Conservation (phyloP, 1,139 yeast genomes). For the Nakaseomyces bracarensis region DNA sequence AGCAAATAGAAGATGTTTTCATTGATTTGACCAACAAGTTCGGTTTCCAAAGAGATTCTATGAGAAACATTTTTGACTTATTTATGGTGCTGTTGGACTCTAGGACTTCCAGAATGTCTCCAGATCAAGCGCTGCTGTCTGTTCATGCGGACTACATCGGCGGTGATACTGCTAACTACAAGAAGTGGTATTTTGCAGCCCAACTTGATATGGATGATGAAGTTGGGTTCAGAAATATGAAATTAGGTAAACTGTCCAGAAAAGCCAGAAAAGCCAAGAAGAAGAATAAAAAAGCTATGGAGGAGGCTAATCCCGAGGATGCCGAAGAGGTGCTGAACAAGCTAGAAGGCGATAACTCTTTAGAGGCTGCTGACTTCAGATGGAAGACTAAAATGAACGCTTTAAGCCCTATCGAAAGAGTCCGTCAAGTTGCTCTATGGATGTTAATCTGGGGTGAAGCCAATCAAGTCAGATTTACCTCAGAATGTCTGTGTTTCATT, state of each 20-base stretch:
- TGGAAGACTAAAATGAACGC: slow-evolving; percentile 76
- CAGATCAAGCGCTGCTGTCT: slow-evolving; percentile 84
- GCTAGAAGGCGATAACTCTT: slow-evolving; percentile 76
- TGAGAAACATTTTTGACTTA: slow-evolving; percentile 94
- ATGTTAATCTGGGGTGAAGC: slow-evolving; percentile 97
- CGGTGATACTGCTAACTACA: slow-evolving; percentile 82
- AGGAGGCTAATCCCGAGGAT: slow-evolving; percentile 41
- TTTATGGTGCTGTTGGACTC: slow-evolving; percentile 91
- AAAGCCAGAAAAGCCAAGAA: slow-evolving; percentile 47
- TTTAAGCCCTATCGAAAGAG: slow-evolving; percentile 66
- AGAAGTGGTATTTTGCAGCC: slow-evolving; percentile 95
- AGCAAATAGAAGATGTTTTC: slow-evolving; percentile 86
- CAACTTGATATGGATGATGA: slow-evolving; percentile 79
- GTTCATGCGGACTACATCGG: slow-evolving; percentile 97
- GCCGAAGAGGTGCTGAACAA: slow-evolving; percentile 45
- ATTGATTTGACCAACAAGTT: slow-evolving; percentile 82
- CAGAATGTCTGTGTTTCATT: slow-evolving; percentile 87
- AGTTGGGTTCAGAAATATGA: slow-evolving; percentile 71
- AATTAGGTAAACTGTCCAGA: slow-evolving; percentile 59
- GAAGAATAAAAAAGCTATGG: slow-evolving; percentile 55
- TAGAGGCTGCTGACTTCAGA: slow-evolving; percentile 73
- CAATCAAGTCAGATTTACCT: slow-evolving; percentile 89
- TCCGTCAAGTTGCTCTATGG: slow-evolving; percentile 83
- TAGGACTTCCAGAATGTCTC: slow-evolving; percentile 93
- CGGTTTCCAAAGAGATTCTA: slow-evolving; percentile 96